Evolutionary conservation across 352 stramenopile genomes (phyloP).

Genomic region (Globisporangium sylvaticum): DNA sequence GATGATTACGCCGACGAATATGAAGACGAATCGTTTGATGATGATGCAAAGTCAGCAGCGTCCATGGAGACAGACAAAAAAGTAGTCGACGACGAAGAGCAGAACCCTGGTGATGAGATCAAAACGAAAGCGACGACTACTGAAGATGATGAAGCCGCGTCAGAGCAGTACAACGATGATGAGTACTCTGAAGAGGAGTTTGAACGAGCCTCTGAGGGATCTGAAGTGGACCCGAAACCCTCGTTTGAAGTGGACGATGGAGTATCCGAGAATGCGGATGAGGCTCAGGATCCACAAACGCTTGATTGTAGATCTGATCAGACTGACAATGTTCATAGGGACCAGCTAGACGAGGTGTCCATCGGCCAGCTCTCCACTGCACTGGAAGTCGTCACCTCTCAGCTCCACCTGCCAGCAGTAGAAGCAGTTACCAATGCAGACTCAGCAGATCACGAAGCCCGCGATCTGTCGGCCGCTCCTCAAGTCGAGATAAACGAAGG

Average conservation of each 20-base stretch:
- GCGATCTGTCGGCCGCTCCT: neutral
- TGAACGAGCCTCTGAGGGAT: constrained; percentile 21
- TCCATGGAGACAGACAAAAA: constrained; percentile 10
- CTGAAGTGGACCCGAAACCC: neutral
- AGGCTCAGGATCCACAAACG: neutral
- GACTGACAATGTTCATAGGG: neutral
- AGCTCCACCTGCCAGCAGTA: neutral
- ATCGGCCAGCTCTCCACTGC: constrained; percentile 13
- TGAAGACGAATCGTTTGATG: constrained; percentile 49
- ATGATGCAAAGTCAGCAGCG: constrained; percentile 21
- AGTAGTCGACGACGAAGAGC: neutral
- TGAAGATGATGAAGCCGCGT: neutral
- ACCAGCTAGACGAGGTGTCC: neutral
- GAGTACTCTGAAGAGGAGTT: constrained; percentile 38
- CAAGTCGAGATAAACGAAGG: constrained; percentile 2
- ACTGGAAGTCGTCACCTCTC: neutral
- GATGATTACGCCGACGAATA: constrained; percentile 32
- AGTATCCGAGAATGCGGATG: neutral
- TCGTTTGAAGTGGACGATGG: neutral
- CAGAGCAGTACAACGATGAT: constrained; percentile 7
- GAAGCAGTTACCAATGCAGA: neutral
- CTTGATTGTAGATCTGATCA: neutral
- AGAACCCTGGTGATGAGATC: neutral
- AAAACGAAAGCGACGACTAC: neutral
- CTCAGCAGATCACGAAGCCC: neutral